These are phyloP conservation scores for Grosmannia serpens DNA, from an alignment of 2,329 filamentous ascomycete genomes.

Conservation along the genomic window DNA sequence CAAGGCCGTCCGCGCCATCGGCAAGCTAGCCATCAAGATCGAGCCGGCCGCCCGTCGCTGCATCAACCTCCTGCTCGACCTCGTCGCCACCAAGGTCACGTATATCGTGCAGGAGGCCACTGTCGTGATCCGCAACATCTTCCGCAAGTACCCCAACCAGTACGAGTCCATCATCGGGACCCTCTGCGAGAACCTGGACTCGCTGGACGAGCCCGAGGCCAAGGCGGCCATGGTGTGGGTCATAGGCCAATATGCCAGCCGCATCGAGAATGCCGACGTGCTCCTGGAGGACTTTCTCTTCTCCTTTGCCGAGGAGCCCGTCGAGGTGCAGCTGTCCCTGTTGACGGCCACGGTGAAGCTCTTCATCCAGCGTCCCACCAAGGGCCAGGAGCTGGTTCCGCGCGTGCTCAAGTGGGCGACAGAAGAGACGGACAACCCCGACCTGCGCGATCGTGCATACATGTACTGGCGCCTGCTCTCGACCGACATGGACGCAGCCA, in stretches of 20 bases:
- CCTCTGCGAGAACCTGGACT: slow-evolving; percentile 91
- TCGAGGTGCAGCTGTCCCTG: slow-evolving; percentile 89
- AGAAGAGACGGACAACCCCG: slow-evolving; percentile 97
- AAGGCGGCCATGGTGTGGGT: slow-evolving; percentile 99
- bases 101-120: slow-evolving; percentile 99
- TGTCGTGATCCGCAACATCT: slow-evolving; percentile 97
- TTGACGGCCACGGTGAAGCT: slow-evolving; percentile 95
- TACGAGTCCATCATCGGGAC: slow-evolving; percentile 97
- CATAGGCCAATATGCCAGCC: slow-evolving; percentile 93
- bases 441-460: slow-evolving; percentile 88
- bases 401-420: slow-evolving; percentile 97
- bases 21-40: slow-evolving; percentile 97
- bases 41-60: slow-evolving; percentile 84
- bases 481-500: slow-evolving; percentile 79
- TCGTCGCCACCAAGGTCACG: slow-evolving; percentile 94
- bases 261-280: slow-evolving; percentile 93
- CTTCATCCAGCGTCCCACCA: slow-evolving; percentile 93
- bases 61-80: slow-evolving; percentile 83
- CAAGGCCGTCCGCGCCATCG: slow-evolving; percentile 93
- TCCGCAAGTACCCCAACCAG: slow-evolving; percentile 97
- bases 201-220: slow-evolving; percentile 90
- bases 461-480: slow-evolving; percentile 99
- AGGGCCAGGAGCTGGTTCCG: slow-evolving; percentile 84
- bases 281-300: slow-evolving; percentile 91
- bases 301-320: slow-evolving; percentile 84